These are phyloP conservation scores for Dysphania ambrosioides DNA, from an alignment of 148 eudicot species.

Conservation along the genomic window DNA sequence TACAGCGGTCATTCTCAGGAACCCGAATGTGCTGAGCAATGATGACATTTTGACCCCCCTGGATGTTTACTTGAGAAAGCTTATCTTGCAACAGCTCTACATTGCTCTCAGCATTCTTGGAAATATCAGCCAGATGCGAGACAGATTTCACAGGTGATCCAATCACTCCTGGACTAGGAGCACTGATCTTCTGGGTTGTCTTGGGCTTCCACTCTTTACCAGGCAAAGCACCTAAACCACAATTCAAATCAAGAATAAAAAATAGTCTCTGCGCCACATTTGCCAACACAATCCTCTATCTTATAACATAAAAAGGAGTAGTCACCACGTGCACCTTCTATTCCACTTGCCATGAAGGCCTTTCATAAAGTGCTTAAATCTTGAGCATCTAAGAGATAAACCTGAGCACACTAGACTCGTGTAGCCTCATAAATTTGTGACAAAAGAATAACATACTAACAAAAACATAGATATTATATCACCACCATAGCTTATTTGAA, in stretches of 20 bases:
- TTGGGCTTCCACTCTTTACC: slow-evolving; percentile 96
- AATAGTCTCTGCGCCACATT: not conserved
- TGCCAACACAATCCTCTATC: not conserved
- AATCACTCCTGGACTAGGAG: slow-evolving; percentile 54
- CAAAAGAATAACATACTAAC: no score
- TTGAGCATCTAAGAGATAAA: no score
- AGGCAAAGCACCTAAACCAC: slow-evolving; percentile 48
- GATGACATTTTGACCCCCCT: slow-evolving; percentile 70
- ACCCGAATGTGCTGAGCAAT: slow-evolving; percentile 90
- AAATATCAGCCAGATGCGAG: slow-evolving; percentile 31
- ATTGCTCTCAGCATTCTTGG: slow-evolving; percentile 40
- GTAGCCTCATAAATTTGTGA: no score
- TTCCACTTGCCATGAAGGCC: no score
- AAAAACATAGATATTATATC: no score
- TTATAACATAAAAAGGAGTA: no score
- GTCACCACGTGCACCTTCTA: no score
- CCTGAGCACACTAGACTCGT: no score
- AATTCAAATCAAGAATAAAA: not conserved
- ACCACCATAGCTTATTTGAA: no score
- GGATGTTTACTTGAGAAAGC: slow-evolving; percentile 38
- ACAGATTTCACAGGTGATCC: slow-evolving; percentile 63
- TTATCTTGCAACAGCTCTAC: slow-evolving; percentile 49
- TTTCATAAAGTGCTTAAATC: no score
- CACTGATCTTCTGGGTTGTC: slow-evolving; percentile 47
- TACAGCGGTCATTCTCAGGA: slow-evolving; percentile 65